These are phyloP conservation scores for Hamigera avellanea DNA, from an alignment of 495 filamentous ascomycete genomes.

Conservation along the genomic window DNA sequence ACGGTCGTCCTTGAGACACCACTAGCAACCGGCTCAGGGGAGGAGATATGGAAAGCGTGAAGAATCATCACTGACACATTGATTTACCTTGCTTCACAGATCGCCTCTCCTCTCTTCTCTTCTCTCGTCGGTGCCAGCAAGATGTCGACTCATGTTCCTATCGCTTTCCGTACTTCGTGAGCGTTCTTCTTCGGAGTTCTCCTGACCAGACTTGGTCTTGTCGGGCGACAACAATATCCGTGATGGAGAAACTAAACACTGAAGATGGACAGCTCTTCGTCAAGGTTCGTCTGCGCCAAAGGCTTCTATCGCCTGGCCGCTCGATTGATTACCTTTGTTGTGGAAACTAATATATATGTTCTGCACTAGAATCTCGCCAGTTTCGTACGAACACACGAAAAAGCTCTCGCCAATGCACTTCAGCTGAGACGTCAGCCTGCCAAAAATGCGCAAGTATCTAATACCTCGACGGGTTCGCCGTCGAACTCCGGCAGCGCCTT, in stretches of 20 bases:
- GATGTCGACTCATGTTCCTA: slow-evolving; percentile 24
- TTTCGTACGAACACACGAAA: slow-evolving; percentile 95
- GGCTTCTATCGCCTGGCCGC: too few relatives aligned
- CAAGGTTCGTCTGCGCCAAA: slow-evolving; percentile 42
- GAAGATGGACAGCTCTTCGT: slow-evolving; percentile 87
- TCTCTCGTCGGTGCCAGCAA: slow-evolving; percentile 21
- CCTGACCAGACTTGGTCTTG: not conserved
- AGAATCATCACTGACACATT: too few relatives aligned
- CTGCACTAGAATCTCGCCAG: slow-evolving; percentile 71
- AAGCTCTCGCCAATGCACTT: slow-evolving; percentile 89
- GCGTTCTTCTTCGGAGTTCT: too few relatives aligned
- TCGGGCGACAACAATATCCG: slow-evolving; percentile 15
- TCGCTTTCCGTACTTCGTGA: slow-evolving; percentile 19
- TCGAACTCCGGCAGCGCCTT: slow-evolving; percentile 44
- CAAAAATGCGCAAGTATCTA: slow-evolving; percentile 51
- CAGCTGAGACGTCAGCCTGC: slow-evolving; percentile 62
- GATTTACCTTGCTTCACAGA: not conserved
- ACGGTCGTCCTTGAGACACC: too few relatives aligned
- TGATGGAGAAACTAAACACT: slow-evolving; percentile 44
- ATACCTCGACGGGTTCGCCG: slow-evolving; percentile 31
- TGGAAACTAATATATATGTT: slow-evolving; percentile 3
- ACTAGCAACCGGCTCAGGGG: too few relatives aligned
- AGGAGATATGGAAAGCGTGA: too few relatives aligned
- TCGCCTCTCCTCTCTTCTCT: slow-evolving; percentile 2
- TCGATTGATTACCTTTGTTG: not conserved